Evolutionary conservation across 306 rosid genomes (phyloP).

Genomic region (Begonia masoniana): DNA sequence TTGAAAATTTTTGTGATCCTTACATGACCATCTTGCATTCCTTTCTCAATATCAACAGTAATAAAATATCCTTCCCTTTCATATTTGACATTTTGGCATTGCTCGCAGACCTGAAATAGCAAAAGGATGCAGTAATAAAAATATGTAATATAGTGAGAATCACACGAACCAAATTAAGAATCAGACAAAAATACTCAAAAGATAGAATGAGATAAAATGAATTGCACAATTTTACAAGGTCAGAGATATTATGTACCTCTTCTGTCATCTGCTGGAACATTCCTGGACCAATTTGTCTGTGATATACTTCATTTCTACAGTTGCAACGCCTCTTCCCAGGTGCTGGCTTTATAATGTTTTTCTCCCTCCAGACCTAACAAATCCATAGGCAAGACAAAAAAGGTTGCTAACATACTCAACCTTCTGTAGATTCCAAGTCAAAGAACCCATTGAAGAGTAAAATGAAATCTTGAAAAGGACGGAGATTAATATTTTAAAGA

Average conservation of each 20-base stretch:
- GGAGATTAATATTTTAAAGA: too few species aligned
- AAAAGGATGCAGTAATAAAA: not conserved
- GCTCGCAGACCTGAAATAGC: constrained; percentile 74
- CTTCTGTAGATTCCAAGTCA: too few species aligned
- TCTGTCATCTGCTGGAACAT: constrained; percentile 99
- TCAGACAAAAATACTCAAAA: not conserved
- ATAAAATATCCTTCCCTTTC: constrained; percentile 86
- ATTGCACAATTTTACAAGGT: too few species aligned
- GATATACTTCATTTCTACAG: constrained; percentile 93
- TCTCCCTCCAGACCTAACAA: constrained; percentile 94
- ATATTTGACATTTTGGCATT: constrained; percentile 84
- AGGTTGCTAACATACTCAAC: too few species aligned
- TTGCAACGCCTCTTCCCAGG: constrained; percentile 96
- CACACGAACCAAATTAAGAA: not conserved
- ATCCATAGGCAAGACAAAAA: constrained; percentile 1
- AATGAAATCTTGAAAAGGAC: too few species aligned
- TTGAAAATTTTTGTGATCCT: constrained; percentile 15
- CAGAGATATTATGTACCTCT: constrained; percentile 34
- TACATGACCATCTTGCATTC: constrained; percentile 99
- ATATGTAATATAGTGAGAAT: not conserved
- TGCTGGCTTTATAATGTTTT: constrained; percentile 71
- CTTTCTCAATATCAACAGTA: constrained; percentile 94
- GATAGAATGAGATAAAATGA: too few species aligned
- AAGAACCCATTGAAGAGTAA: too few species aligned
- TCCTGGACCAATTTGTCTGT: constrained; percentile 97